Evolutionary conservation across 73 alveolate genomes (phyloP), one percentile per base, ranked within the genome.

Genomic region (Stentor roeselii): DNA sequence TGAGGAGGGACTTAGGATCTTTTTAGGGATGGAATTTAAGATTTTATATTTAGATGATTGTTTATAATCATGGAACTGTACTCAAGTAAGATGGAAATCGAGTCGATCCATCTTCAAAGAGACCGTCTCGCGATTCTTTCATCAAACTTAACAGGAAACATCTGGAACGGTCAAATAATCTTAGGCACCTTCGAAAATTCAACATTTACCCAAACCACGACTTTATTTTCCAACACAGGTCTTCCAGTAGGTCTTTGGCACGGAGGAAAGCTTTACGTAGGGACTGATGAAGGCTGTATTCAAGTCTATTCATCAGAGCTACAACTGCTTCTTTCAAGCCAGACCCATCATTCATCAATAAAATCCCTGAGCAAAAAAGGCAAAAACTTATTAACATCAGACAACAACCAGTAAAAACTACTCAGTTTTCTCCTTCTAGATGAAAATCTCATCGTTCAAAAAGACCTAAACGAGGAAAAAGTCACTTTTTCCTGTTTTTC

Each of bases 31-130:
- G n/a, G n/a, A n/a, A n/a, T n/a, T n/a, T n/a, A n/a, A n/a, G n/a
- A n/a, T n/a, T n/a, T n/a, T n/a, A n/a, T n/a, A n/a, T n/a, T n/a
- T n/a, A n/a, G n/a, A n/a, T n/a, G n/a, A n/a, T n/a, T n/a, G n/a
- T n/a, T n/a, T n/a, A n/a, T n/a, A n/a, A n/a, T n/a, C n/a, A n/a
- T n/a, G n/a, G n/a, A n/a, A n/a, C n/a, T n/a, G n/a, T n/a, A n/a
- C n/a, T n/a, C n/a, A n/a, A n/a, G n/a, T n/a, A n/a, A n/a, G n/a
- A 50, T 50, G 80, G 80, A 67, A 67, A 67, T 67, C 42, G 80
- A 67, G 34, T 30, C 27, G 15, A 14, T 67, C 11, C 41, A 15
- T 0, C n/a, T 21, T 15, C 80, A 67, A 67, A 67, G 80, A 2
- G 80, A 67, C 21, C 21, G 34, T 1, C 37, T 67, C n/a, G 80